Evolutionary conservation across 257 asterid species (phyloP).

Genomic region (Solanum clarkiae): DNA sequence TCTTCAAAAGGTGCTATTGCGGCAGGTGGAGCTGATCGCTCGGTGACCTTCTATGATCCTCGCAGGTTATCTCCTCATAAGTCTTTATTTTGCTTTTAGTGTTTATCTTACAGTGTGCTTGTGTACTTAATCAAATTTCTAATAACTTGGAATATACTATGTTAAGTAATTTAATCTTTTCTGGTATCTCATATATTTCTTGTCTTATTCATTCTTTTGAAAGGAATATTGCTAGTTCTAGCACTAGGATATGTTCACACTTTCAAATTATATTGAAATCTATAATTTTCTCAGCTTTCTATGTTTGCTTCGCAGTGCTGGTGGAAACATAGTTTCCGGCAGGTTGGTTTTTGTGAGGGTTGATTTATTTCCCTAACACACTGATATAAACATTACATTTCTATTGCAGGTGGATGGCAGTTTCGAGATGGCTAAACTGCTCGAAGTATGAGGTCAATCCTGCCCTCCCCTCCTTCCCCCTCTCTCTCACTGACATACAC

Average conservation of each 20-base stretch:
- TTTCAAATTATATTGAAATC: neutral
- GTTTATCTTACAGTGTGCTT: neutral
- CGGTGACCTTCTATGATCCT: conserved; percentile 83
- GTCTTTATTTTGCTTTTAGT: neutral
- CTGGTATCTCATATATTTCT: neutral
- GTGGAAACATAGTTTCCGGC: neutral
- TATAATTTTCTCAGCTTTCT: neutral
- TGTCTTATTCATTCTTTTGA: neutral
- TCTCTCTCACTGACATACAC: neutral
- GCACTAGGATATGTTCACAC: neutral
- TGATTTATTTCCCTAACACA: neutral
- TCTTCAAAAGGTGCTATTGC: conserved; percentile 75
- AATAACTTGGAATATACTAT: neutral
- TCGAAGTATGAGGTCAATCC: conserved; percentile 63
- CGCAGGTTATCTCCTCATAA: conserved; percentile 49
- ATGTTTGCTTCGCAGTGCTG: neutral
- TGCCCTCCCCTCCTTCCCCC: neutral
- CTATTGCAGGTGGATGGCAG: conserved; percentile 63
- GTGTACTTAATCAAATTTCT: neutral
- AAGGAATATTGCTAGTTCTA: neutral
- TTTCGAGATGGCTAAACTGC: conserved; percentile 75
- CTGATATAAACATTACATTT: neutral
- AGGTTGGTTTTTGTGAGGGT: neutral
- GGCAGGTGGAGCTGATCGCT: conserved; percentile 81
- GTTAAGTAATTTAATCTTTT: neutral